A percentile compares a stretch with the other conserved stretches of the same genome.
phyloP scores from a whole-genome alignment of 352 stramenopile species.

The Thraustochytrium sp. region DNA sequence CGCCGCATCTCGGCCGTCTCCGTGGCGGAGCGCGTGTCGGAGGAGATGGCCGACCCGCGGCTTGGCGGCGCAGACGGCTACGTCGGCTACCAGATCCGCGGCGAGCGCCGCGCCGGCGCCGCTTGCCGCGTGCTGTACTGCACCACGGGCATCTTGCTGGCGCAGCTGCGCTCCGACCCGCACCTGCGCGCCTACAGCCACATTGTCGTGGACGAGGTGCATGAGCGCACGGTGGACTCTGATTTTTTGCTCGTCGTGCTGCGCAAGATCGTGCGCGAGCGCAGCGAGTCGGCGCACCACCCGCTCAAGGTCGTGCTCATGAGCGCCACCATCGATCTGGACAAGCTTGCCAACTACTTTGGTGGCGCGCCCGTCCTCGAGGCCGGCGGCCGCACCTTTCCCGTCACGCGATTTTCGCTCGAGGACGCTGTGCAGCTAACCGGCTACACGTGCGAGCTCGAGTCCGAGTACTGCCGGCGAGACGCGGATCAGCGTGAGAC shows the following conservation, averaged over 20 bases:
- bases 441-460: conserved; percentile 26
- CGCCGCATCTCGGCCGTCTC: conserved; percentile 89
- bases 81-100: conserved; percentile 86
- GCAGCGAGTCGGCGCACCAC: conserved; percentile 45
- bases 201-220: conserved; percentile 97
- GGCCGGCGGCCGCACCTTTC: conserved; percentile 35
- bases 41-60: conserved; percentile 74
- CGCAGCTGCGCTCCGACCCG: conserved; percentile 73
- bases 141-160: conserved; percentile 88
- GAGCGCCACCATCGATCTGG: conserved; percentile 90
- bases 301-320: conserved; percentile 90
- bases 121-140: conserved; percentile 85
- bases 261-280: conserved; percentile 62
- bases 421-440: conserved; percentile 71
- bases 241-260: conserved; percentile 86
- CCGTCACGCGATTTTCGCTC: conserved; percentile 58
- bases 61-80: conserved; percentile 51
- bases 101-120: conserved; percentile 63
- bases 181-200: conserved; percentile 82
- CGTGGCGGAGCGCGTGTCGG: conserved; percentile 82
- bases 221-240: conserved; percentile 93
- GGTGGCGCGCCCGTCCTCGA: conserved; percentile 47
- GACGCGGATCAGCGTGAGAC: not conserved
- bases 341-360: conserved; percentile 90
- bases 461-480: conserved; percentile 7